Percentiles rank a stretch among this genome's conserved stretches.
Conservation (phyloP, 306 rosid species). For the Urtica urens region DNA sequence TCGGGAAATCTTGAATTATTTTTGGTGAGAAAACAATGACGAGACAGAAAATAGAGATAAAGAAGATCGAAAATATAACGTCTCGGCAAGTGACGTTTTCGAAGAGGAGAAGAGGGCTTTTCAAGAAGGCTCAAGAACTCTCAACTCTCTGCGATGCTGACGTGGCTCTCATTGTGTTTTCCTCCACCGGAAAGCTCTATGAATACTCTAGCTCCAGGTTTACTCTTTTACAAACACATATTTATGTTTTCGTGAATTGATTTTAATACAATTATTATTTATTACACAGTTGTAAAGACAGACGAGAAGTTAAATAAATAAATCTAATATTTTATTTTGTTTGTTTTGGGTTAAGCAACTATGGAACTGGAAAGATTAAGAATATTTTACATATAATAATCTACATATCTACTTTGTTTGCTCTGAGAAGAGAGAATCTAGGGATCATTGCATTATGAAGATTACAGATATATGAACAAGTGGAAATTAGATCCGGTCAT, state of each 20-base stretch:
- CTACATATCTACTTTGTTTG: too few species aligned
- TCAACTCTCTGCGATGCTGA: conserved; percentile 56
- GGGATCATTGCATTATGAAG: too few species aligned
- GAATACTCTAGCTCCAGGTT: conserved; percentile 57
- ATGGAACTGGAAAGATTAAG: too few species aligned
- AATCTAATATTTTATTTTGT: too few species aligned
- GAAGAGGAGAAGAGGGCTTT: conserved; percentile 44
- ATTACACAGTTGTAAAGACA: too few species aligned
- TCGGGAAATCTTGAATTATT: background rate
- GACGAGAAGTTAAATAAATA: too few species aligned
- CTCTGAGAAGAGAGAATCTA: too few species aligned
- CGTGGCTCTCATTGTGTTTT: conserved; percentile 44
- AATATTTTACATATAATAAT: too few species aligned
- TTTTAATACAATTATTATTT: too few species aligned
- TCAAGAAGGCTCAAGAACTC: conserved; percentile 60
- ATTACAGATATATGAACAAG: too few species aligned
- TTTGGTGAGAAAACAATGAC: conserved; percentile 28
- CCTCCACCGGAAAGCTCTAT: conserved; percentile 43
- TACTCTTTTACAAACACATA: conserved; percentile 6
- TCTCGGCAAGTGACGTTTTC: conserved; percentile 56
- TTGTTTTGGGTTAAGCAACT: too few species aligned
- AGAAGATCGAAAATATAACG: conserved; percentile 35
- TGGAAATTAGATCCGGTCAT: too few species aligned
- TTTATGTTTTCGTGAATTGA: conserved; percentile 7
- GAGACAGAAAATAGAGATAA: conserved; percentile 54